phyloP scores from a whole-genome alignment of 805 yeast species.

The Aciculoconidium aculeatum region DNA sequence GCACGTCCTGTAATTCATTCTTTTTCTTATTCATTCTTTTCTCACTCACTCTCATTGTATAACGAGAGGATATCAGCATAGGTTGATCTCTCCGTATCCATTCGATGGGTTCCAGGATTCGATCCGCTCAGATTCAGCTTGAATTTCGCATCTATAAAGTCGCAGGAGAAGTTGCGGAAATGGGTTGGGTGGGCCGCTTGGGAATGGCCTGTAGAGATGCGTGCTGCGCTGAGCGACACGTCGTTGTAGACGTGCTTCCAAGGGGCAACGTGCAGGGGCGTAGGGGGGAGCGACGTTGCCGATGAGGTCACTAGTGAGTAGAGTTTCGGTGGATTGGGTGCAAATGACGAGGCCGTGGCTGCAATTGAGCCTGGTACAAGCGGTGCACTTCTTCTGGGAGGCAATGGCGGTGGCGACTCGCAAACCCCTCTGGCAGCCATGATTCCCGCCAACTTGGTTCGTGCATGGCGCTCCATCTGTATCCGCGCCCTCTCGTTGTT shows the following conservation, averaged over 20 bases:
- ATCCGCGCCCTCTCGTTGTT: too few relatives aligned
- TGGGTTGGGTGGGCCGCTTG: conserved; percentile 18
- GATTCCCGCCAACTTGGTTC: too few relatives aligned
- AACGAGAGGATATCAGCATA: conserved; percentile 2
- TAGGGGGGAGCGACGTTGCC: too few relatives aligned
- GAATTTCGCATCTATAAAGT: conserved; percentile 21
- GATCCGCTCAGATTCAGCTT: conserved; percentile 16
- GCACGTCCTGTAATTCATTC: too few relatives aligned
- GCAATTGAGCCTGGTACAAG: too few relatives aligned
- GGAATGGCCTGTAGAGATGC: conserved; percentile 28
- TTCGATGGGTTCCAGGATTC: conserved; percentile 15
- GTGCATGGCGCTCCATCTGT: too few relatives aligned
- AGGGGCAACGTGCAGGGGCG: conserved; percentile 6
- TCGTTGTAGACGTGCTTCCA: conserved; percentile 31
- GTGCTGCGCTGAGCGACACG: conserved; percentile 31
- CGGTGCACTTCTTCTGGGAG: conserved; percentile 1
- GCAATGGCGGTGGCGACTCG: conserved; percentile 1
- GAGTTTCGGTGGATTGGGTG: too few relatives aligned
- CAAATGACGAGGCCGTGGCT: too few relatives aligned
- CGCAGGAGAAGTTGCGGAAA: conserved; percentile 20
- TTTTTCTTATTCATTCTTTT: too few relatives aligned
- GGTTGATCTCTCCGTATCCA: conserved; percentile 2
- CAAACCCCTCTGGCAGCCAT: background rate
- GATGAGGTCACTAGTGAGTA: too few relatives aligned
- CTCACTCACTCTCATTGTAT: too few relatives aligned